Conservation (phyloP, 768 basidiomycete species). For the Boletus vermiculosoides region DNA sequence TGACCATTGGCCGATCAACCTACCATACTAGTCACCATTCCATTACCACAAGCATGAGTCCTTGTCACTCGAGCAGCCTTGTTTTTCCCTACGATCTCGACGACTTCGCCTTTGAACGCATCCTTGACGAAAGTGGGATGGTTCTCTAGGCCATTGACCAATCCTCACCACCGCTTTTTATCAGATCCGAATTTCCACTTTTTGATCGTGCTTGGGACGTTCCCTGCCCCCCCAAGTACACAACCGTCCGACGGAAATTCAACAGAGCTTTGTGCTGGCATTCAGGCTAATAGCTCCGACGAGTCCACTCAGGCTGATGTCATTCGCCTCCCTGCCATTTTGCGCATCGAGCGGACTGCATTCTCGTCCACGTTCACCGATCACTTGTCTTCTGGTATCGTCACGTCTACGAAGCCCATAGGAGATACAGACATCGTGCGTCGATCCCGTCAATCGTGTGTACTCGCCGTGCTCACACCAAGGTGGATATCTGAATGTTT, state of each 20-base stretch:
- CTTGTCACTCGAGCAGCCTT: background rate
- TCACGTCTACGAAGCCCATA: conserved; percentile 48
- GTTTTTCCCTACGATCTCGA: conserved; percentile 32
- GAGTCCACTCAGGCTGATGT: conserved; percentile 9
- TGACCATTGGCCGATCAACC: too few relatives aligned
- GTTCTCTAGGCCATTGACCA: background rate
- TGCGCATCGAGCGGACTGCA: conserved; percentile 78
- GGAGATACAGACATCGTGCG: conserved; percentile 70
- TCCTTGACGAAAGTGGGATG: conserved; percentile 50
- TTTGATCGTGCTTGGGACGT: conserved; percentile 65
- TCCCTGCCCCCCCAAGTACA: conserved; percentile 35
- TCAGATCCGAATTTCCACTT: conserved; percentile 60
- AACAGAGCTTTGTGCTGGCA: background rate
- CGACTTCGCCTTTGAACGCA: conserved; percentile 47
- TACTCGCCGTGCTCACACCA: background rate
- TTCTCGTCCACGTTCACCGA: conserved; percentile 44
- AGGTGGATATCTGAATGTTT: background rate
- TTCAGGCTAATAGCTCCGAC: background rate
- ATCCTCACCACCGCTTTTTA: background rate
- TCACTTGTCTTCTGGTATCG: conserved; percentile 37
- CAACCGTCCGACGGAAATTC: background rate
- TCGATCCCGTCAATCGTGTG: background rate
- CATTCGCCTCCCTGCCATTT: conserved; percentile 51
- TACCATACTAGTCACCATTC: too few relatives aligned
- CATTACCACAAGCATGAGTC: background rate